Conservation (phyloP, 2,329 filamentous ascomycete species). For the Colletotrichum horii region DNA sequence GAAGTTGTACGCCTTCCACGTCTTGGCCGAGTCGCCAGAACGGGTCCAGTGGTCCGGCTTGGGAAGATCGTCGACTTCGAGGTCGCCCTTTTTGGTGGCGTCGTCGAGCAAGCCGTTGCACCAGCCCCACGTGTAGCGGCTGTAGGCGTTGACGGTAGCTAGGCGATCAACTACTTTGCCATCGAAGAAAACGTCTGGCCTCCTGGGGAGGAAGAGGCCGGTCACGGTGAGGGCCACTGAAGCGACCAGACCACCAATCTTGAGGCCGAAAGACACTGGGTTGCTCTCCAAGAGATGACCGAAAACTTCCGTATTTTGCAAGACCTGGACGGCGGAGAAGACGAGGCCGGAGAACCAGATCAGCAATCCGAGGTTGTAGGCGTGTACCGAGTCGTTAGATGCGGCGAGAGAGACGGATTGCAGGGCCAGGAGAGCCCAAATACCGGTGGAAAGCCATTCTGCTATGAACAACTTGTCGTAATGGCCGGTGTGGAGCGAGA, state of each 20-base stretch:
- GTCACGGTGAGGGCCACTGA: slow-evolving; percentile 50
- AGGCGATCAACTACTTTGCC: slow-evolving; percentile 67
- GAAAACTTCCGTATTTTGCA: slow-evolving; percentile 48
- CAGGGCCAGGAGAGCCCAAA: slow-evolving; percentile 59
- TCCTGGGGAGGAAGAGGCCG: slow-evolving; percentile 65
- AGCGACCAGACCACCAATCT: slow-evolving; percentile 51
- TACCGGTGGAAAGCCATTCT: slow-evolving; percentile 64
- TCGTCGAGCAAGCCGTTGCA: slow-evolving; percentile 56
- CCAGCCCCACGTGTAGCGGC: slow-evolving; percentile 72
- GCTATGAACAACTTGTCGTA: slow-evolving; percentile 49
- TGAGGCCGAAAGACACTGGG: slow-evolving; percentile 45
- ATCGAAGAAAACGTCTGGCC: slow-evolving; percentile 69
- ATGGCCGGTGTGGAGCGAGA: slow-evolving; percentile 26
- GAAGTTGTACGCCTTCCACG: slow-evolving; percentile 54
- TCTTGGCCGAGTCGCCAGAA: slow-evolving; percentile 52
- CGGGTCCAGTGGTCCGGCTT: slow-evolving; percentile 61
- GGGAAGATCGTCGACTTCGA: slow-evolving; percentile 68
- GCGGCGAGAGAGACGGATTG: slow-evolving; percentile 57
- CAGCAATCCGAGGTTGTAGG: slow-evolving; percentile 59
- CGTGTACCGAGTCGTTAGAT: slow-evolving; percentile 54
- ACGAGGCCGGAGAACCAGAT: slow-evolving; percentile 52
- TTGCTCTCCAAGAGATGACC: slow-evolving; percentile 36
- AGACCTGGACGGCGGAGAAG: slow-evolving; percentile 46
- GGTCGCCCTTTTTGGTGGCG: slow-evolving; percentile 61
- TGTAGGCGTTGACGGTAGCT: slow-evolving; percentile 64